phyloP scores from a whole-genome alignment of 2,329 filamentous ascomycete species.

The Xylaria sp. region DNA sequence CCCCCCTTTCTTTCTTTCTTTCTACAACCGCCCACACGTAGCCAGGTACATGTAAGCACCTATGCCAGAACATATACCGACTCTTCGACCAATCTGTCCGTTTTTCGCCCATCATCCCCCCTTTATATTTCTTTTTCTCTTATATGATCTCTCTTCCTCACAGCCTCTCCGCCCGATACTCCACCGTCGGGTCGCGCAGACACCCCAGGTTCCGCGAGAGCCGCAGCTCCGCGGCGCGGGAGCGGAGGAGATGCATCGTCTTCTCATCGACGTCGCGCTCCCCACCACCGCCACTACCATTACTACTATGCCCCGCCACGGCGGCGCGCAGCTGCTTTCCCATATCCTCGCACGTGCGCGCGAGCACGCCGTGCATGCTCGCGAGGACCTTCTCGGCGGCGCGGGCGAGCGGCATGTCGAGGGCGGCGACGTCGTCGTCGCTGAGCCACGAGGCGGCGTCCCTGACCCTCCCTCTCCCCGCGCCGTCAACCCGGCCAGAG shows the following conservation, averaged over 20 bases:
- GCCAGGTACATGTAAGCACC: no score
- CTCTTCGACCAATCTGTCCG: neutral
- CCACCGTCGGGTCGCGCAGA: conserved; percentile 66
- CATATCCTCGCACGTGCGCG: conserved; percentile 68
- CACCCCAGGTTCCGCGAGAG: conserved; percentile 75
- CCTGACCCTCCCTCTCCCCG: conserved; percentile 48
- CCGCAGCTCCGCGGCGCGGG: conserved; percentile 86
- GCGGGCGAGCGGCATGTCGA: conserved; percentile 78
- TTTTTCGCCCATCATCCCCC: no score
- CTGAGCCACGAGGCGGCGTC: conserved; percentile 72
- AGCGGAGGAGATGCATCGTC: conserved; percentile 68
- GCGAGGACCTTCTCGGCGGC: conserved; percentile 86
- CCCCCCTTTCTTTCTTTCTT: neutral
- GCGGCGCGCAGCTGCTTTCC: conserved; percentile 50
- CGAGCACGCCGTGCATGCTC: conserved; percentile 87
- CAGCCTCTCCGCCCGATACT: conserved; percentile 62
- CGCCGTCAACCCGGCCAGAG: no score
- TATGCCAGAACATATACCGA: no score
- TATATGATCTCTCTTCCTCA: conserved; percentile 33
- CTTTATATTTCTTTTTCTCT: no score
- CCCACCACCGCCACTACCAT: no score
- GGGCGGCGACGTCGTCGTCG: conserved; percentile 67
- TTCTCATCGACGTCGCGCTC: conserved; percentile 52
- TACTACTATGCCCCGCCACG: conserved; percentile 42
- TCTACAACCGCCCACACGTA: no score